These are phyloP conservation scores for Pyrenochaeta sp. DNA, from an alignment of 2,329 filamentous ascomycete species.

Conservation along the genomic window DNA sequence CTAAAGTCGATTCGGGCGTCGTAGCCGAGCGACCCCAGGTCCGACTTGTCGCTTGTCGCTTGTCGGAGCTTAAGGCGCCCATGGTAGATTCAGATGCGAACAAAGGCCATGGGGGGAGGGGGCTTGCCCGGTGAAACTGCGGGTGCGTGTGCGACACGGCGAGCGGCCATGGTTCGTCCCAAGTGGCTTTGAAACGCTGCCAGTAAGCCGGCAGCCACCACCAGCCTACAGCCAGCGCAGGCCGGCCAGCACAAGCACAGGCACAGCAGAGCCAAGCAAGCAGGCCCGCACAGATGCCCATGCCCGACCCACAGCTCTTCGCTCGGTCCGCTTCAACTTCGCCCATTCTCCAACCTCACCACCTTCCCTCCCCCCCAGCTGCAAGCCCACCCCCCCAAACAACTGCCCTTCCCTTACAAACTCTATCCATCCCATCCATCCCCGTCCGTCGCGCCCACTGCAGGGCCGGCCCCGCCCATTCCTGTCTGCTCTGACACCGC, in stretches of 20 bases:
- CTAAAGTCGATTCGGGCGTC: constrained; percentile 8
- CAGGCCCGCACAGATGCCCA: not conserved
- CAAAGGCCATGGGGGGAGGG: not conserved
- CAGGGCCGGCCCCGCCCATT: constrained; percentile 25
- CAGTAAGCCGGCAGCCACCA: too few species aligned
- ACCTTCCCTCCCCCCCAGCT: not conserved
- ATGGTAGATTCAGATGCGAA: not conserved
- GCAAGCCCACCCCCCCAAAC: constrained; percentile 2
- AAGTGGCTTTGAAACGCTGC: too few species aligned
- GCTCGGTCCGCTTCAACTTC: constrained; percentile 23
- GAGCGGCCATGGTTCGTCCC: not conserved
- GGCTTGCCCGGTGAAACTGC: too few species aligned
- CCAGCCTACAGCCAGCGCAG: too few species aligned
- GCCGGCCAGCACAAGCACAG: not conserved
- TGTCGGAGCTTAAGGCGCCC: not conserved
- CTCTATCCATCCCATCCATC: constrained; percentile 22
- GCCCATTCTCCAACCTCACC: constrained; percentile 22
- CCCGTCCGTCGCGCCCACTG: constrained; percentile 32
- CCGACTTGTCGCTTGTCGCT: not conserved
- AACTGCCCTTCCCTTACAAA: constrained; percentile 8
- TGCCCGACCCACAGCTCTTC: constrained; percentile 24
- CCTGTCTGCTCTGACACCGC: constrained; percentile 10
- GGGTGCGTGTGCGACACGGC: not conserved
- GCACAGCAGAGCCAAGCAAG: constrained; percentile 16
- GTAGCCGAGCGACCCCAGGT: constrained; percentile 3